Conservation (phyloP, 805 yeast species). For the Myxozyma neotropica region DNA sequence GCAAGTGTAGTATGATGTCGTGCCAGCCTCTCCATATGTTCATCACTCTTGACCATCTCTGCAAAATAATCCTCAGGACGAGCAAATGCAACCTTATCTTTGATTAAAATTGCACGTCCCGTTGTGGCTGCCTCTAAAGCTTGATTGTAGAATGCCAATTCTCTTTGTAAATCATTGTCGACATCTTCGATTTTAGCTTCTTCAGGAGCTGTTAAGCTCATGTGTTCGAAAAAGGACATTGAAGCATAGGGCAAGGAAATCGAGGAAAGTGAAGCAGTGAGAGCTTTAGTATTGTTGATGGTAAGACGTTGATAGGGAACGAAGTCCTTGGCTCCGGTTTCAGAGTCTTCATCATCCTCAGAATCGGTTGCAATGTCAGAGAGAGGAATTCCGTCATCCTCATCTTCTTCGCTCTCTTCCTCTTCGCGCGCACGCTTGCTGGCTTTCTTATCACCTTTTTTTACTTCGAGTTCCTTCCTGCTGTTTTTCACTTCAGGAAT, state of each 20-base stretch:
- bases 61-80: constrained; percentile 97
- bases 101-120: constrained; percentile 64
- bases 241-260: constrained; percentile 57
- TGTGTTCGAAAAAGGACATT: constrained; percentile 81
- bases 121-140: constrained; percentile 79
- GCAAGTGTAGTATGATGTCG: constrained; percentile 27
- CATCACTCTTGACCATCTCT: constrained; percentile 97
- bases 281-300: constrained; percentile 82
- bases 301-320: constrained; percentile 91
- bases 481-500: constrained; percentile 43
- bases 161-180: constrained; percentile 94
- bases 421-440: constrained; percentile 48
- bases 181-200: constrained; percentile 63
- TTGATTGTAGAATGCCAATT: constrained; percentile 92
- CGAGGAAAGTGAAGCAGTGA: constrained; percentile 39
- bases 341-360: constrained; percentile 79
- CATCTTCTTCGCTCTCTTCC: constrained; percentile 51
- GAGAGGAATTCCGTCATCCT: constrained; percentile 47
- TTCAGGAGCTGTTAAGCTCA: constrained; percentile 63
- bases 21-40: constrained; percentile 88
- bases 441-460: constrained; percentile 34
- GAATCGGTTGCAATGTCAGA: constrained; percentile 28
- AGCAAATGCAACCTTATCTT: constrained; percentile 76
- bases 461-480: constrained; percentile 49
- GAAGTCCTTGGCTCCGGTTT: constrained; percentile 93